A percentile compares a stretch with the other conserved stretches of the same genome.
phyloP scores from a whole-genome alignment of 2,329 filamentous ascomycete genomes.

The Exophiala sp. region DNA sequence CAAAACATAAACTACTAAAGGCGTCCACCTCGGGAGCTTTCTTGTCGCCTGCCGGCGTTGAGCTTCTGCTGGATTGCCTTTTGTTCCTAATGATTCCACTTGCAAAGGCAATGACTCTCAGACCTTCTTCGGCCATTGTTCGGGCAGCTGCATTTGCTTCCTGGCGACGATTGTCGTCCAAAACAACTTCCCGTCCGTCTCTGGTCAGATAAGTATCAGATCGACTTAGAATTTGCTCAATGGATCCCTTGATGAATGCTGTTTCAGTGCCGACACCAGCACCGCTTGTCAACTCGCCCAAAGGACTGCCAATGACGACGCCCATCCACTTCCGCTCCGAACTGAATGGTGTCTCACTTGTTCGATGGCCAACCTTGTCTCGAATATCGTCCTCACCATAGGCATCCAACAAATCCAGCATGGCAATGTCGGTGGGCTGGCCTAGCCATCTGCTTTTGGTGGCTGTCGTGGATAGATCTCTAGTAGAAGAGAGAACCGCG shows the following conservation, averaged over 20 bases:
- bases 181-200: conserved; percentile 78
- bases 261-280: conserved; percentile 65
- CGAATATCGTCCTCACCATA: conserved; percentile 91
- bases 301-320: conserved; percentile 65
- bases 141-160: conserved; percentile 78
- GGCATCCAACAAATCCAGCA: conserved; percentile 85
- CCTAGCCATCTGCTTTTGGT: conserved; percentile 89
- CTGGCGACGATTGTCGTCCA: conserved; percentile 72
- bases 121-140: conserved; percentile 79
- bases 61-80: conserved; percentile 52
- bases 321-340: conserved; percentile 99
- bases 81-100: conserved; percentile 65
- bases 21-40: conserved; percentile 59
- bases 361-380: conserved; percentile 75
- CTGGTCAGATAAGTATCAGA: conserved; percentile 88
- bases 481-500: conserved; percentile 81
- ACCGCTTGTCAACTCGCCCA: conserved; percentile 48
- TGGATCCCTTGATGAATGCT: conserved; percentile 91
- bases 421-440: conserved; percentile 95
- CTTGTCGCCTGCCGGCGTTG: conserved; percentile 35
- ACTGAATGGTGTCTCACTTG: conserved; percentile 88
- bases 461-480: conserved; percentile 57
- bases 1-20: conserved; percentile 82
- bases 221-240: conserved; percentile 79
- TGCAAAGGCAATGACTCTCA: conserved; percentile 89